phyloP scores from a whole-genome alignment of 176 grass and related monocot species.

The Eleusine coracana region DNA sequence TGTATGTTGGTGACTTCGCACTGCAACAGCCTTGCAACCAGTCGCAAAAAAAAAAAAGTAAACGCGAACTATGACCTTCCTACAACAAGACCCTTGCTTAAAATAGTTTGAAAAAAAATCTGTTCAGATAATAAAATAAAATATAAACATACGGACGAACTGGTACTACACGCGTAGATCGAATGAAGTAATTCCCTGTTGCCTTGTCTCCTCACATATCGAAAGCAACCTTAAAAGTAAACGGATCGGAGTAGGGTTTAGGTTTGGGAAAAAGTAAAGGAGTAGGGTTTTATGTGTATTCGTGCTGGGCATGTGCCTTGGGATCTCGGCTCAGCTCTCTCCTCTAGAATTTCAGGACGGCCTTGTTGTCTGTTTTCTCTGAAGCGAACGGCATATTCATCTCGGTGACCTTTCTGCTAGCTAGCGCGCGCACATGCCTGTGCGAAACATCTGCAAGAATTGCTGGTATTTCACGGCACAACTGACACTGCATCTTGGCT shows the following conservation, averaged over 20 bases:
- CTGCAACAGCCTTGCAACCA: background rate
- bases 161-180: too few species aligned
- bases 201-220: too few species aligned
- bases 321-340: background rate
- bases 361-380: background rate
- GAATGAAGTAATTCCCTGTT: too few species aligned
- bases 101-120: too few species aligned
- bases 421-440: too few species aligned
- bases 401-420: too few species aligned
- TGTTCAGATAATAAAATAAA: too few species aligned
- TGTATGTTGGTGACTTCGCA: background rate
- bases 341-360: background rate
- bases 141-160: too few species aligned
- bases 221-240: too few species aligned
- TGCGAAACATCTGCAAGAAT: too few species aligned
- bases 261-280: background rate
- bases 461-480: too few species aligned
- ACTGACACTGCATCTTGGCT: too few species aligned
- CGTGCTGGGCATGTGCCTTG: background rate
- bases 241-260: background rate
- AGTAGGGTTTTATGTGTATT: background rate
- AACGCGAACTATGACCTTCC: background rate
- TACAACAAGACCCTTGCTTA: background rate
- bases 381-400: background rate
- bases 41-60: background rate